Conservation (phyloP, 2,329 filamentous ascomycete species). For the Microthyrium microscopicum region DNA sequence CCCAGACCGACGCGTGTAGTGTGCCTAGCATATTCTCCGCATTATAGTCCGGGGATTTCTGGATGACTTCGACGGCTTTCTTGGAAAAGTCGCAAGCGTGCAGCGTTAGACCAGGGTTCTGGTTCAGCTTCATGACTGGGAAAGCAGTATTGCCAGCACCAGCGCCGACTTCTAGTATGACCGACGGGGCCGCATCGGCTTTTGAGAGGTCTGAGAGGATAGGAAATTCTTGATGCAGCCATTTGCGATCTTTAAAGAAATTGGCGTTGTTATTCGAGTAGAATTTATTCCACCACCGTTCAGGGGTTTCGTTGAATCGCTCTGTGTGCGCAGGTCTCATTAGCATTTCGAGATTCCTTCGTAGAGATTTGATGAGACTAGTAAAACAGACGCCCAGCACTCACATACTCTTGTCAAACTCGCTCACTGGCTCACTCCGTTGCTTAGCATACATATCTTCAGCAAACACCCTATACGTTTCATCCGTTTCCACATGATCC, state of each 20-base stretch:
- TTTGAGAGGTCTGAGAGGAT: constrained; percentile 61
- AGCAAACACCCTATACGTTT: constrained; percentile 71
- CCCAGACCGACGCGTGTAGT: constrained; percentile 90
- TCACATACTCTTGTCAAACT: constrained; percentile 61
- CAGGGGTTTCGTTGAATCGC: constrained; percentile 78
- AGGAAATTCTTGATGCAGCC: constrained; percentile 92
- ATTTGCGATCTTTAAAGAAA: constrained; percentile 98
- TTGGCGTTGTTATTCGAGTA: constrained; percentile 96
- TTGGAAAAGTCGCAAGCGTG: constrained; percentile 96
- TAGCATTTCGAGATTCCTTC: constrained; percentile 32
- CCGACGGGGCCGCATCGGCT: constrained; percentile 49
- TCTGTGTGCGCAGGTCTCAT: constrained; percentile 46
- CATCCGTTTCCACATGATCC: constrained; percentile 93
- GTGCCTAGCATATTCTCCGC: constrained; percentile 20
- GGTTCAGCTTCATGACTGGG: constrained; percentile 69
- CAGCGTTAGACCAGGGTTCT: constrained; percentile 64
- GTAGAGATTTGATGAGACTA: not conserved
- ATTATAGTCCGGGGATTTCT: constrained; percentile 60
- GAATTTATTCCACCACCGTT: constrained; percentile 96
- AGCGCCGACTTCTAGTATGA: constrained; percentile 79
- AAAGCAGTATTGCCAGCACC: constrained; percentile 96
- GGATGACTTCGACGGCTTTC: constrained; percentile 86
- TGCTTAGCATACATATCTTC: constrained; percentile 74
- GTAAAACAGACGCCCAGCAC: not conserved
- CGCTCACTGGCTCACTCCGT: constrained; percentile 69